Conservation (phyloP, 495 filamentous ascomycete genomes). For the Tirmania nivea region DNA sequence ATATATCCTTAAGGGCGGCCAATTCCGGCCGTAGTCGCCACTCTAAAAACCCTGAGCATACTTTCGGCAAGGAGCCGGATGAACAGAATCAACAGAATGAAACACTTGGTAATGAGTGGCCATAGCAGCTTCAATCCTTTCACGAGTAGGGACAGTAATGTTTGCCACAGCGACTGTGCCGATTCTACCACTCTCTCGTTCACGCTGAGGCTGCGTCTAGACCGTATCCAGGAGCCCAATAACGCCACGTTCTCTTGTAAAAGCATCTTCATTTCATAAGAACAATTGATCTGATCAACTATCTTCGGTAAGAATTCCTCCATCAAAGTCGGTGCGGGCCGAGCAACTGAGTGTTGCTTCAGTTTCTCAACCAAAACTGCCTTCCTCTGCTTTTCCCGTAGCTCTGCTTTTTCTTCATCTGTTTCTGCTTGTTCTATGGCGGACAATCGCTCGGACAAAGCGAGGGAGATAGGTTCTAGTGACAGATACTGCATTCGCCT, state of each 20-base stretch:
- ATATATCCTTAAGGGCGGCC: conserved; percentile 81
- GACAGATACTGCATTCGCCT: conserved; percentile 93
- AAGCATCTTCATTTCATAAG: conserved; percentile 63
- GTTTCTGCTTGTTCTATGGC: conserved; percentile 17
- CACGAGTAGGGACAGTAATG: conserved; percentile 45
- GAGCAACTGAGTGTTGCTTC: conserved; percentile 63
- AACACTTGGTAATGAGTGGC: conserved; percentile 49
- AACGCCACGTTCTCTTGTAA: conserved; percentile 72
- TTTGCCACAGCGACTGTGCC: conserved; percentile 61
- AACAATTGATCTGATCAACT: conserved; percentile 89
- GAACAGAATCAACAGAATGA: conserved; percentile 55
- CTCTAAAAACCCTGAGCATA: conserved; percentile 57
- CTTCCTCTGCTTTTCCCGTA: conserved; percentile 30
- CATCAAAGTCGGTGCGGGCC: conserved; percentile 54
- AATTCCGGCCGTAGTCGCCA: conserved; percentile 65
- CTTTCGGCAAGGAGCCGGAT: conserved; percentile 66
- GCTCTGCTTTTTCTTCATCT: conserved; percentile 41
- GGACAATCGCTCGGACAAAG: conserved; percentile 49
- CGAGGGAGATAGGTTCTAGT: conserved; percentile 66
- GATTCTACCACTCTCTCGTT: conserved; percentile 90
- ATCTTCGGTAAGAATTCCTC: conserved; percentile 61
- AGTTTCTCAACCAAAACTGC: conserved; percentile 63
- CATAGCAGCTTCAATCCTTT: conserved; percentile 54
- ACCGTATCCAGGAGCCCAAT: conserved; percentile 41
- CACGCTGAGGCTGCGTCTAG: conserved; percentile 70